Conservation (phyloP, 495 filamentous ascomycete species). For the Xylaria castorea region DNA sequence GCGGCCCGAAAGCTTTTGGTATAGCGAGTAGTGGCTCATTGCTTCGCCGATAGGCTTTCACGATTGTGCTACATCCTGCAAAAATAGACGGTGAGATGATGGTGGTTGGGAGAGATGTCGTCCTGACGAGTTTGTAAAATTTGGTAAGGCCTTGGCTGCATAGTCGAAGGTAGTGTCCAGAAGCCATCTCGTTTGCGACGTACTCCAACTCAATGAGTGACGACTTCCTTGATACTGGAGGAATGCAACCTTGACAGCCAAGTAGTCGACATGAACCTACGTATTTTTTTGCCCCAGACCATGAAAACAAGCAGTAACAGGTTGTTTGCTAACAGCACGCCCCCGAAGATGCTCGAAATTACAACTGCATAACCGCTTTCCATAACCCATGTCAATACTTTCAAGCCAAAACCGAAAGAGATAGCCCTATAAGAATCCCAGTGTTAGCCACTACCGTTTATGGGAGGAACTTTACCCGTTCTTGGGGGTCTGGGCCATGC, state of each 20-base stretch:
- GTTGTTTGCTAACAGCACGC: conserved; percentile 63
- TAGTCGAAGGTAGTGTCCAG: neutral
- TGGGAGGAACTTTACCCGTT: neutral
- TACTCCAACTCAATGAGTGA: conserved; percentile 42
- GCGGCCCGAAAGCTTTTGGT: conserved; percentile 7
- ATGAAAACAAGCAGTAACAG: conserved; percentile 61
- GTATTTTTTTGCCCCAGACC: conserved; percentile 63
- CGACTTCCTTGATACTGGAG: conserved; percentile 47
- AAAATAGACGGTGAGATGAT: neutral
- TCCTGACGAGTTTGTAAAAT: neutral
- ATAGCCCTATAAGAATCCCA: conserved; percentile 46
- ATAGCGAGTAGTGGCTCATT: neutral
- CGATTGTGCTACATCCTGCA: neutral
- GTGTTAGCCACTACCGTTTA: neutral
- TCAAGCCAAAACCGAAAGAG: conserved; percentile 65
- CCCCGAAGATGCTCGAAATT: conserved; percentile 64
- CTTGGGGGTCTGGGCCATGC: neutral
- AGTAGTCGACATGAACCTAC: conserved; percentile 54
- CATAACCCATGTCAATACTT: conserved; percentile 65
- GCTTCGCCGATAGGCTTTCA: neutral
- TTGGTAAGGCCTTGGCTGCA: conserved; percentile 20
- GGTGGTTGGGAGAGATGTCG: neutral
- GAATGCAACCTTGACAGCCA: conserved; percentile 62
- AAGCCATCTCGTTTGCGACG: neutral
- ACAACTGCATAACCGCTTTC: conserved; percentile 62